phyloP scores from a whole-genome alignment of 2,329 filamentous ascomycete species.

The Alternaria dauci region DNA sequence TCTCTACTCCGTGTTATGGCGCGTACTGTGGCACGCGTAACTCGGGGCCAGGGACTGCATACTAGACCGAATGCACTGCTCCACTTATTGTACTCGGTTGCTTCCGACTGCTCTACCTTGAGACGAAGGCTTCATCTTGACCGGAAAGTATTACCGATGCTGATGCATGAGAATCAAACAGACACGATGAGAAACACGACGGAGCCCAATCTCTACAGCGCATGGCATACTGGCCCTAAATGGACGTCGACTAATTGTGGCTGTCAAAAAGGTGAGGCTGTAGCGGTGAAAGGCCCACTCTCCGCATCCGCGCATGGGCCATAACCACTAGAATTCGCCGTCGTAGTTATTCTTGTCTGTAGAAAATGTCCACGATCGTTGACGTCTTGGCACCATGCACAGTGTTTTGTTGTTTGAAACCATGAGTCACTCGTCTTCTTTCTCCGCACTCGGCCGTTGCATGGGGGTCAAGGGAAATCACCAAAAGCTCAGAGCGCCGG shows the following conservation, averaged over 20 bases:
- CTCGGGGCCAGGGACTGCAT: conserved; percentile 26
- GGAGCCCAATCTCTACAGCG: conserved; percentile 43
- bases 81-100: conserved; percentile 34
- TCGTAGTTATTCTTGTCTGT: conserved; percentile 29
- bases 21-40: conserved; percentile 35
- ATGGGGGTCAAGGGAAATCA: conserved; percentile 13
- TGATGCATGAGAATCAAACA: conserved; percentile 21
- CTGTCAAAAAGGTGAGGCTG: conserved; percentile 43
- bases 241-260: conserved; percentile 28
- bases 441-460: conserved; percentile 4
- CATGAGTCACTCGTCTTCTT: conserved; percentile 29
- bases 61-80: conserved; percentile 19
- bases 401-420: conserved; percentile 19
- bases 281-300: conserved; percentile 40
- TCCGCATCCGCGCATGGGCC: conserved; percentile 27
- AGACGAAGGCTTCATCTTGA: conserved; percentile 35
- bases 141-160: conserved; percentile 32
- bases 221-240: conserved; percentile 21
- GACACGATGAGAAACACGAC: conserved; percentile 24
- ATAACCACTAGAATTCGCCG: conserved; percentile 29
- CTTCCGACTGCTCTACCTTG: conserved; percentile 24
- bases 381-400: conserved; percentile 30
- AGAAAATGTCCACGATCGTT: conserved; percentile 18
- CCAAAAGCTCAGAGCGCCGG: conserved; percentile 20
- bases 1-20: conserved; percentile 27